Percentiles rank a stretch among this genome's conserved stretches.
These are phyloP conservation scores for Fusarium pseudograminearum DNA, from an alignment of 2,329 filamentous ascomycete genomes.

Conservation along the genomic window DNA sequence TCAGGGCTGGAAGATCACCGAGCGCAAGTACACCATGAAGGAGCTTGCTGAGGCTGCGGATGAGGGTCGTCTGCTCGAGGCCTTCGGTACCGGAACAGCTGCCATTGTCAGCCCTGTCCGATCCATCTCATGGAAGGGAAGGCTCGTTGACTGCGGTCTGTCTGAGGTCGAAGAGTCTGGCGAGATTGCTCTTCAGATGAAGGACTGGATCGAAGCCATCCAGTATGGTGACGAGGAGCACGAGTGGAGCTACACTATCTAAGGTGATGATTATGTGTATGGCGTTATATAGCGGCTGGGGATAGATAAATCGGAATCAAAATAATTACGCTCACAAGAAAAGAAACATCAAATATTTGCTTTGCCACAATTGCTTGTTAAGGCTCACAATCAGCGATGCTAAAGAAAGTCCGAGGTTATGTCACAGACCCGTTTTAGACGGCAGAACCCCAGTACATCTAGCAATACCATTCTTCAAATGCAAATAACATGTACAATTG, in stretches of 20 bases:
- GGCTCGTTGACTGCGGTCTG: slow-evolving; percentile 85
- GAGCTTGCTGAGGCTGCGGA: slow-evolving; percentile 84
- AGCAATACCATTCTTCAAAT: slow-evolving; percentile 45
- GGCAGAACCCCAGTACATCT: slow-evolving; percentile 44
- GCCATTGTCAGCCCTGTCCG: slow-evolving; percentile 93
- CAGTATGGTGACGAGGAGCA: slow-evolving; percentile 96
- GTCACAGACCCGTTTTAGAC: slow-evolving; percentile 29
- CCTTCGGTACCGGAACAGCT: slow-evolving; percentile 93
- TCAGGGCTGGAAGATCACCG: slow-evolving; percentile 87
- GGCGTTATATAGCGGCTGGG: slow-evolving; percentile 34
- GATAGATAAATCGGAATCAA: slow-evolving; percentile 34
- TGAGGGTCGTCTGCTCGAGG: slow-evolving; percentile 90
- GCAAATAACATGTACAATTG: slow-evolving; percentile 43
- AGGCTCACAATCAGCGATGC: slow-evolving; percentile 29
- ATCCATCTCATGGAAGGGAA: slow-evolving; percentile 88
- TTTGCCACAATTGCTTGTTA: slow-evolving; percentile 34
- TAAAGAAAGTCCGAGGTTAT: slow-evolving; percentile 11
- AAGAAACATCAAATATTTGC: slow-evolving; percentile 6
- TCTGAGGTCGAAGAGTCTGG: slow-evolving; percentile 86
- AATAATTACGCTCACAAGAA: slow-evolving; percentile 31
- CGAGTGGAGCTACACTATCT: slow-evolving; percentile 79
- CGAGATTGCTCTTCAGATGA: slow-evolving; percentile 86
- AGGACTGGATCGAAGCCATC: slow-evolving; percentile 95
- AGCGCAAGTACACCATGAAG: slow-evolving; percentile 92
- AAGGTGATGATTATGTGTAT: slow-evolving; percentile 25